phyloP scores from a whole-genome alignment of 805 yeast genomes.

The Candida maltosa region DNA sequence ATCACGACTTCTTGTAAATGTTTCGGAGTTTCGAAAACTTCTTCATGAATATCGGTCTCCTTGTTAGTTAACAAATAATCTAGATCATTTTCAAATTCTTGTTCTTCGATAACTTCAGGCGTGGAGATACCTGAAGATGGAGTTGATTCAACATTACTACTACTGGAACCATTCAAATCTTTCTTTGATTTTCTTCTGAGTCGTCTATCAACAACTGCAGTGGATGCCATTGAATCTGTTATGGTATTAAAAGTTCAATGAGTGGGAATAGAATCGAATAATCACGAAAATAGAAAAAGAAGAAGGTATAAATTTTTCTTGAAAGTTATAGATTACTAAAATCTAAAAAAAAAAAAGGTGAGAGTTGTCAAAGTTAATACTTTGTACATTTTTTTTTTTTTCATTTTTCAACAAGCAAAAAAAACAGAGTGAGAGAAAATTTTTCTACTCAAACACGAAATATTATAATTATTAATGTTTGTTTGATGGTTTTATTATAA shows the following conservation, averaged over 20 bases:
- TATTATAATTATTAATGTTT: too few species aligned
- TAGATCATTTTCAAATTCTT: constrained; percentile 27
- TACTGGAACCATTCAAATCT: background rate
- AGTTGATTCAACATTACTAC: background rate
- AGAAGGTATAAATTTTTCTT: background rate
- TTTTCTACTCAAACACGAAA: too few species aligned
- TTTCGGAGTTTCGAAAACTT: background rate
- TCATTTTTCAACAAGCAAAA: too few species aligned
- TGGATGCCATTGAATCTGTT: background rate
- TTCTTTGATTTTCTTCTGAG: background rate
- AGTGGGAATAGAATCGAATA: background rate
- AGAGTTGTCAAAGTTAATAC: too few species aligned
- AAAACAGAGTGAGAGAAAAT: too few species aligned
- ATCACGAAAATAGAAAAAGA: background rate
- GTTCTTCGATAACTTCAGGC: constrained; percentile 5
- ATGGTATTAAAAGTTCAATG: background rate
- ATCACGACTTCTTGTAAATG: background rate
- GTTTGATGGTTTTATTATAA: too few species aligned
- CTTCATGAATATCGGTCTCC: background rate
- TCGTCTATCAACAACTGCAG: background rate
- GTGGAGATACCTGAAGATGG: constrained; percentile 1
- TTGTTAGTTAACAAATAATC: constrained; percentile 20
- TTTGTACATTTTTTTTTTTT: too few species aligned
- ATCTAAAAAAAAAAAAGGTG: too few species aligned
- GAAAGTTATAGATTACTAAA: background rate